Evolutionary conservation across 2,329 filamentous ascomycete species (phyloP), one percentile per base, ranked within the genome.

Genomic region (Fusarium sp.): DNA sequence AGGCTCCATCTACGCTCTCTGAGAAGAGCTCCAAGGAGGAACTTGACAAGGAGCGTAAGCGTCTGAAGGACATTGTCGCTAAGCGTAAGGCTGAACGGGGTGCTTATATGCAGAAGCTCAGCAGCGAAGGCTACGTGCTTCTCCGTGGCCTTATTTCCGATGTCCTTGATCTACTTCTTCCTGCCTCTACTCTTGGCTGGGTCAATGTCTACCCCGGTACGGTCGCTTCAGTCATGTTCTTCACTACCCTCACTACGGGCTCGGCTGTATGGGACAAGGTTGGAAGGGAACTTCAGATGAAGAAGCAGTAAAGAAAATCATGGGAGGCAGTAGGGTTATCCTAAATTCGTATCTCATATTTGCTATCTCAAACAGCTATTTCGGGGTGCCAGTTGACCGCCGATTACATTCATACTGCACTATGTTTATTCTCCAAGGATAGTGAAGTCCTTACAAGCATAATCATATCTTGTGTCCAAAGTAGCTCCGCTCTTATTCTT

Each of bases 121-220:
- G 70, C 42, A 72, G 61, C 13, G 75, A 80, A 60, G 75, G 79
- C 3, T 71, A 57, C 22, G 76, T 73, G 3, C 75, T 90, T 4
- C 71, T 81, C 29, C 84, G 86, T 16, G 82, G 83, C 52, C 76
- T 91, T 8, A 64, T 88, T 3, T 83, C 88, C 2, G 88, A 92
- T 74, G 70, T 80, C 9, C 83, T 91, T 53, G 91, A 94, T 76
- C 76, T 92, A 48, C 74, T 89, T 6, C 81, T 92, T 32, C 91
- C 92, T 0, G 87, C 87, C 0, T 81, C 81, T 8, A 80, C 86
- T 1, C 79, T 92, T 16, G 89, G 89, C 0, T 92, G 90, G 90
- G 78, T 90, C 27, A 77, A 82, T 0, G 80, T 85, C 2, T 80
- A 84, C 12, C 78, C 83, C 0, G 83, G 86, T 4, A 79, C 83